These are phyloP conservation scores for Durusdinium trenchii DNA, from an alignment of 73 alveolate genomes.

Conservation along the genomic window DNA sequence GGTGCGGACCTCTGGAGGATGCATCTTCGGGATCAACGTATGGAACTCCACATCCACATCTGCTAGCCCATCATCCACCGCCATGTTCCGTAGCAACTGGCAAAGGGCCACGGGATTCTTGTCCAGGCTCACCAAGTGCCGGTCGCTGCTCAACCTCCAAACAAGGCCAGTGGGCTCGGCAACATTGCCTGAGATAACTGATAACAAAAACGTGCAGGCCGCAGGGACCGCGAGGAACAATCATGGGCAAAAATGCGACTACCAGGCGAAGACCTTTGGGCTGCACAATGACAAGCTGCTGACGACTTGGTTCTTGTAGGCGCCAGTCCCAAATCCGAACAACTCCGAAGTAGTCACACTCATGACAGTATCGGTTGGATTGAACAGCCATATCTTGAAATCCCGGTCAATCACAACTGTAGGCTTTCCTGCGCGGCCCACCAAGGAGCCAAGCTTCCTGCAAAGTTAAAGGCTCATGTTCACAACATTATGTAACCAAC, in stretches of 20 bases:
- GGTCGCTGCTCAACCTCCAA: neutral
- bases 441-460: neutral
- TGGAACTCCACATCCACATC: neutral
- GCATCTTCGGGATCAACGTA: neutral
- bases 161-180: neutral
- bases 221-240: no score
- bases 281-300: neutral
- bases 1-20: neutral
- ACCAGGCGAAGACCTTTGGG: no score
- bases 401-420: neutral
- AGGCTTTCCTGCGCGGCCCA: neutral
- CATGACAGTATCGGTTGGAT: neutral
- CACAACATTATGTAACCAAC: neutral
- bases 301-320: neutral
- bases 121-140: neutral
- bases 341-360: neutral
- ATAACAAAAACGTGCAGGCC: no score
- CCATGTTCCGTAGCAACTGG: neutral
- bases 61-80: neutral
- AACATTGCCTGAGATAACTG: neutral
- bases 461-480: no score
- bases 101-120: neutral
- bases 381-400: neutral
- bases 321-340: slow-evolving; percentile 21
- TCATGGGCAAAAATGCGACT: no score